A percentile compares a stretch with the other conserved stretches of the same genome.
Conservation (phyloP, 2,329 filamentous ascomycete genomes). For the Hirsutella thompsonii region DNA sequence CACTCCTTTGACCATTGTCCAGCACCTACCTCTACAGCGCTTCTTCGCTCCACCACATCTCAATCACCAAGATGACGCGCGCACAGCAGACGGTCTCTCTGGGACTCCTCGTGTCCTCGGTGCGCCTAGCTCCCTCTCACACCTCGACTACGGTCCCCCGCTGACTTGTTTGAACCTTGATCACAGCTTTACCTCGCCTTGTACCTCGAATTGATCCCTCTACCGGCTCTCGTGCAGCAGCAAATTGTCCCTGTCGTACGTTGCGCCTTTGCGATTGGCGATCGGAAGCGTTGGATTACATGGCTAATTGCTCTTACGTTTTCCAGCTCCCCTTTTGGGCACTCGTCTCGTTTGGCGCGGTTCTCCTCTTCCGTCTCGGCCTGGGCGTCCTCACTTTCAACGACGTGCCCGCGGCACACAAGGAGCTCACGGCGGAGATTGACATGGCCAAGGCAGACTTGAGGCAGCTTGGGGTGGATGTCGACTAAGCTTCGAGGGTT, state of each 20-base stretch:
- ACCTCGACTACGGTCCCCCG: constrained; percentile 7
- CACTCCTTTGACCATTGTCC: too few species aligned
- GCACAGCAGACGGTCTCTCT: constrained; percentile 87
- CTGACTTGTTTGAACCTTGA: constrained; percentile 5
- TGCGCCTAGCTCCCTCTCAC: constrained; percentile 30
- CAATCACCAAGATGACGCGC: constrained; percentile 62
- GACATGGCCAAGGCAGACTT: constrained; percentile 63
- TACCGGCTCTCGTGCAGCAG: constrained; percentile 64
- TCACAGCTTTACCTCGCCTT: constrained; percentile 84
- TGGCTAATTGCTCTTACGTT: neutral
- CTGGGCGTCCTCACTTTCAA: constrained; percentile 93
- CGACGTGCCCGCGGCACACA: constrained; percentile 82
- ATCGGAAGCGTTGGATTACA: too few species aligned
- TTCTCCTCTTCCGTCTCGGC: constrained; percentile 83
- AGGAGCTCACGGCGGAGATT: constrained; percentile 79
- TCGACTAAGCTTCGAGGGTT: constrained; percentile 42
- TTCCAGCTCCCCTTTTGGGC: constrained; percentile 81
- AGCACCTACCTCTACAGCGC: too few species aligned
- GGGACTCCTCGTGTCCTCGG: constrained; percentile 75
- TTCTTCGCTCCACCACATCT: neutral
- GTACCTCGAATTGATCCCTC: constrained; percentile 70
- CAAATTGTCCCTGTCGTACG: constrained; percentile 79
- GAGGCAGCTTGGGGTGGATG: constrained; percentile 60
- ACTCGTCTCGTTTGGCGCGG: constrained; percentile 80
- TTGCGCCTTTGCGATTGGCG: neutral